phyloP scores from a whole-genome alignment of 768 basidiomycete species.

The Leccinum variicolor region DNA sequence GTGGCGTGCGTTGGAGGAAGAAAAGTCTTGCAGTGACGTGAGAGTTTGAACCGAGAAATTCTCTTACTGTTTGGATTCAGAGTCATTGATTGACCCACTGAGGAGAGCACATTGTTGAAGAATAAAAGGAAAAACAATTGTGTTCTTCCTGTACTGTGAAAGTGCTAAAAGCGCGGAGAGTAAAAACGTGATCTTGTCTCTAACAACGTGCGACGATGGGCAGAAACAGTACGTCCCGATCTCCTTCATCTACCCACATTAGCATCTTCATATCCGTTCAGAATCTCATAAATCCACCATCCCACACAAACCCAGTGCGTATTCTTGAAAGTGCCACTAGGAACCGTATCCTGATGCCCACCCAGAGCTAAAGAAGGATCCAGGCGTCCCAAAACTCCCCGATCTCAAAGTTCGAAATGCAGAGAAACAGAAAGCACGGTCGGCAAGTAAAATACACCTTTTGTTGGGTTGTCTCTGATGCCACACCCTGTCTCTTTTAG shows the following conservation, averaged over 20 bases:
- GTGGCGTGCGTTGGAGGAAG: no score
- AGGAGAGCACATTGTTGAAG: no score
- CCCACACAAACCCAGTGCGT: constrained; percentile 27
- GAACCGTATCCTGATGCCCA: constrained; percentile 3
- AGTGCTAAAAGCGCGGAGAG: constrained; percentile 7
- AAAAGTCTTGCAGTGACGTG: no score
- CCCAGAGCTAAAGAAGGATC: constrained; percentile 83
- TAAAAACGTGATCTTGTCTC: constrained; percentile 1
- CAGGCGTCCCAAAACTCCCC: constrained; percentile 81
- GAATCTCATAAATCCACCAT: constrained; percentile 24
- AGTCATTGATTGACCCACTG: no score
- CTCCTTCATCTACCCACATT: background rate
- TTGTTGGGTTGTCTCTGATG: background rate
- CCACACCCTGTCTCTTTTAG: constrained; percentile 6
- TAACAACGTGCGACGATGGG: constrained; percentile 19
- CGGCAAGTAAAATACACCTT: constrained; percentile 30
- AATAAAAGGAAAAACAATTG: no score
- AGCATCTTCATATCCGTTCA: constrained; percentile 1
- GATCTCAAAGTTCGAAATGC: constrained; percentile 61
- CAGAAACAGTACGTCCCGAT: constrained; percentile 28
- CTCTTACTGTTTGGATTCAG: no score
- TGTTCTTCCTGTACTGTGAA: no score
- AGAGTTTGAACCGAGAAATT: no score
- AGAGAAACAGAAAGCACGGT: constrained; percentile 43
- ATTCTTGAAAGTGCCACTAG: background rate